Conservation (phyloP, 352 stramenopile genomes). For the Globisporangium spinosum region DNA sequence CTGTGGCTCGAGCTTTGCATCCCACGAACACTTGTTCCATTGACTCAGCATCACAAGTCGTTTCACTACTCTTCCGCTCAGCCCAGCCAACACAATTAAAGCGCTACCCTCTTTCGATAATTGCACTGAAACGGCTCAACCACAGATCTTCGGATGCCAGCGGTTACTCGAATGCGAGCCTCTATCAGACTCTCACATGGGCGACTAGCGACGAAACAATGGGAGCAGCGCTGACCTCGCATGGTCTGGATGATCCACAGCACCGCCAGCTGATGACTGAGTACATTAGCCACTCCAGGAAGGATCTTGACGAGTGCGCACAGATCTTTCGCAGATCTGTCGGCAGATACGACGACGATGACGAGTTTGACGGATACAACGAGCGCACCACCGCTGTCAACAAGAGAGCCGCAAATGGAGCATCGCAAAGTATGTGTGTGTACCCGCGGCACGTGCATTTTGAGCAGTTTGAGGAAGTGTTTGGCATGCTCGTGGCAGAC, state of each 20-base stretch:
- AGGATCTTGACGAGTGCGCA: constrained; percentile 51
- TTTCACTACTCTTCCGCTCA: background rate
- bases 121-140: background rate
- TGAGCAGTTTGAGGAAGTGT: constrained; percentile 68
- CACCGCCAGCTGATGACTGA: constrained; percentile 46
- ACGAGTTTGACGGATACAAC: background rate
- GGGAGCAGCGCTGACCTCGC: constrained; percentile 24
- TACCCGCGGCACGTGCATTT: constrained; percentile 50
- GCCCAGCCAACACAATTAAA: background rate
- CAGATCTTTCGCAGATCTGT: constrained; percentile 41
- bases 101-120: background rate
- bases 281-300: constrained; percentile 48
- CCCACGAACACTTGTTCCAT: background rate
- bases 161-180: background rate
- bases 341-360: constrained; percentile 27
- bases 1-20: background rate
- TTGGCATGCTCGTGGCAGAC: constrained; percentile 67
- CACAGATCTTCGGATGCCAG: background rate
- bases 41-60: background rate
- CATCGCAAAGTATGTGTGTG: background rate
- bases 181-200: background rate
- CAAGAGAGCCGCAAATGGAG: constrained; percentile 5
- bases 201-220: constrained; percentile 8
- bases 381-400: background rate
- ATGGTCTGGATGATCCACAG: constrained; percentile 14